A percentile compares a stretch with the other conserved stretches of the same genome.
Conservation (phyloP, 2,329 filamentous ascomycete genomes). For the Phaeoacremonium minimum region DNA sequence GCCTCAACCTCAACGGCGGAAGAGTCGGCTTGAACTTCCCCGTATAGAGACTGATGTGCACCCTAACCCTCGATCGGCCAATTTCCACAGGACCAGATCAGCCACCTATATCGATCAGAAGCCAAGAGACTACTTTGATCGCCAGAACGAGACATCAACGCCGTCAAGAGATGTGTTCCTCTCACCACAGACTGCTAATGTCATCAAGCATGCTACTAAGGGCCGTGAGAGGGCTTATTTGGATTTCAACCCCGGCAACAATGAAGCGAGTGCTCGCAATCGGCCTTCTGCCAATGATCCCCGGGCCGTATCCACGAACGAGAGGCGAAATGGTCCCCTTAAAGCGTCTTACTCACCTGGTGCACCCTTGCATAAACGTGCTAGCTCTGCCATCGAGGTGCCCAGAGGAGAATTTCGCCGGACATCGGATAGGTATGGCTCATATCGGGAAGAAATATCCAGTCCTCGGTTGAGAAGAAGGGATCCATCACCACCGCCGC, state of each 20-base stretch:
- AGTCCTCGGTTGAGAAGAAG: constrained; percentile 7
- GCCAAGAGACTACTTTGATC: constrained; percentile 23
- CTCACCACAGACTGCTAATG: no score
- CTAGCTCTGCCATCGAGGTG: constrained; percentile 18
- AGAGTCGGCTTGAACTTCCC: constrained; percentile 36
- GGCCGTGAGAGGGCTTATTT: constrained; percentile 39
- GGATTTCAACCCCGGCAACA: constrained; percentile 16
- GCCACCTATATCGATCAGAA: constrained; percentile 19
- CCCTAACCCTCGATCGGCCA: constrained; percentile 13
- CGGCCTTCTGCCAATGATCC: constrained; percentile 10
- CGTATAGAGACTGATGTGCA: constrained; percentile 36
- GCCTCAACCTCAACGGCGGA: constrained; percentile 19
- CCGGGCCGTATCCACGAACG: no score
- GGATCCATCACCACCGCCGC: constrained; percentile 8
- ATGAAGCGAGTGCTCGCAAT: constrained; percentile 7
- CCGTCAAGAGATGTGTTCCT: constrained; percentile 28
- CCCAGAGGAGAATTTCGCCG: constrained; percentile 9
- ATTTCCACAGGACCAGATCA: constrained; percentile 24
- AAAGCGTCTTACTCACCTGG: constrained; percentile 9
- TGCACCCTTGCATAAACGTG: constrained; percentile 23
- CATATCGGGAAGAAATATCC: constrained; percentile 9
- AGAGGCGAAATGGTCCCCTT: constrained; percentile 4
- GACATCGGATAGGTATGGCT: constrained; percentile 7
- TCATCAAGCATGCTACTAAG: constrained; percentile 32
- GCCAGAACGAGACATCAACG: constrained; percentile 12